Base-by-base conservation (phyloP, 176 grass and related monocot species). In the Elaeis guineensis region DNA sequence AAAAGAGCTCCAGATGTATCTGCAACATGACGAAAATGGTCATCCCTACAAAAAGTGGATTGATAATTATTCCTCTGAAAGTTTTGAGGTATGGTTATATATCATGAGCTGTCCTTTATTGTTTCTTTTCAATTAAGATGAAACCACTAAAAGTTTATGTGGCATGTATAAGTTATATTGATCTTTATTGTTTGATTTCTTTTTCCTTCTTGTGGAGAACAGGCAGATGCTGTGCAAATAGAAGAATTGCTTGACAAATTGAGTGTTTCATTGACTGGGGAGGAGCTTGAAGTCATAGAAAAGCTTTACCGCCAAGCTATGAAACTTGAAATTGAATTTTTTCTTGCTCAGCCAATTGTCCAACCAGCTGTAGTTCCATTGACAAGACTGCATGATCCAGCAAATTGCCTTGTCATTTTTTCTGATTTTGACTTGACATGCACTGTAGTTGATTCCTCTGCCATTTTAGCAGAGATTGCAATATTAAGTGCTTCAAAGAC, bases 391-490 rank as follows among this genome's bases (percentile, higher is more conserved):
- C 79, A 77, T 72, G 75, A 76, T 67, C 73, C 73, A 19, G 85
- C 80, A 73, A 67, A 77, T 57, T 83, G 83, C 54, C 73, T 97
- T 32, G 57, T 85, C 69, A 54, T 97, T 24, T 92, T 92, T 62
- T 97, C 84, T 55, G 93, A 97, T 82, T 97, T 97, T 89, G 93
- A 97, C 72, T 84, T 92, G 79, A 97, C 93, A 26, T 97, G 93
- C 66, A 97, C 81, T 66, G 72, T 85, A 70, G 73, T 91, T 67
- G 84, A 97, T 77, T 97, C 93, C 1, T 97, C 93, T 29, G 93
- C 87, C 39, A 80, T 90, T 80, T 70, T 97, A 67, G 87, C 87
- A 39, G 93, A 97, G 55, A 89, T 97, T 49, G 84, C 87, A 64
- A 89, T 97, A 53, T 85, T 88, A 70, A 85, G 75, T 58, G 61